A percentile compares a stretch with the other conserved stretches of the same genome.
phyloP scores from a whole-genome alignment of 306 rosid genomes.

The Dicorynia guianensis region DNA sequence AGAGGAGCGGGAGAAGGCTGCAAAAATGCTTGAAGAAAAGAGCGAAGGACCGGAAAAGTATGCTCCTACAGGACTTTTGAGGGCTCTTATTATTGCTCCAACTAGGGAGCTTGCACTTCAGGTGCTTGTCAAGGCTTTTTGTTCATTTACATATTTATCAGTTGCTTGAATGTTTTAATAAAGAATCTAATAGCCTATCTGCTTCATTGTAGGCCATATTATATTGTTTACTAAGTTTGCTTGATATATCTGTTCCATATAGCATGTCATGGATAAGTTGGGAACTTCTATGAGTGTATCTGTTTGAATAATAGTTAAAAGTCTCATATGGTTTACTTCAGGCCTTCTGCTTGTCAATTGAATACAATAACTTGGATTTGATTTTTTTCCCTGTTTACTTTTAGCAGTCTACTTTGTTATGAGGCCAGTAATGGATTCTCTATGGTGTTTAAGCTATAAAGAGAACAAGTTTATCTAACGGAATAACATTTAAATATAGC shows the following conservation, averaged over 20 bases:
- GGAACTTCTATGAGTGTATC: background rate
- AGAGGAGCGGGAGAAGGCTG: slow-evolving; percentile 84
- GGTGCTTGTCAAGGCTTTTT: slow-evolving; percentile 56
- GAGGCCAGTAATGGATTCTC: slow-evolving; percentile 18
- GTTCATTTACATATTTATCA: slow-evolving; percentile 25
- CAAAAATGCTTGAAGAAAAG: slow-evolving; percentile 52
- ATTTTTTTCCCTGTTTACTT: slow-evolving; percentile 8
- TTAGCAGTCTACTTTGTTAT: background rate
- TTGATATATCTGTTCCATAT: background rate
- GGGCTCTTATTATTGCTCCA: slow-evolving; percentile 92
- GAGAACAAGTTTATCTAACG: background rate
- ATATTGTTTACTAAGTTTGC: background rate
- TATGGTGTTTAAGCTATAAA: slow-evolving; percentile 15
- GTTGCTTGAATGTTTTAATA: slow-evolving; percentile 27
- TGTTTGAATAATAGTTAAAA: slow-evolving; percentile 13
- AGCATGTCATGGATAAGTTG: slow-evolving; percentile 15
- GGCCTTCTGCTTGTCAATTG: slow-evolving; percentile 1
- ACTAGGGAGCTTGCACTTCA: slow-evolving; percentile 96
- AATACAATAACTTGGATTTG: slow-evolving; percentile 1
- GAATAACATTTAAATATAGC: slow-evolving; percentile 1
- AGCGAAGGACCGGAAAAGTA: slow-evolving; percentile 57
- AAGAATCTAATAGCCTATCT: background rate
- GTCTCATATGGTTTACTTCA: slow-evolving; percentile 3
- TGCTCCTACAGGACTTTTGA: slow-evolving; percentile 66
- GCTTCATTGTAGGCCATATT: background rate